Evolutionary conservation across 2,329 filamentous ascomycete genomes (phyloP).

Genomic region (Sporothrix brasiliensis): DNA sequence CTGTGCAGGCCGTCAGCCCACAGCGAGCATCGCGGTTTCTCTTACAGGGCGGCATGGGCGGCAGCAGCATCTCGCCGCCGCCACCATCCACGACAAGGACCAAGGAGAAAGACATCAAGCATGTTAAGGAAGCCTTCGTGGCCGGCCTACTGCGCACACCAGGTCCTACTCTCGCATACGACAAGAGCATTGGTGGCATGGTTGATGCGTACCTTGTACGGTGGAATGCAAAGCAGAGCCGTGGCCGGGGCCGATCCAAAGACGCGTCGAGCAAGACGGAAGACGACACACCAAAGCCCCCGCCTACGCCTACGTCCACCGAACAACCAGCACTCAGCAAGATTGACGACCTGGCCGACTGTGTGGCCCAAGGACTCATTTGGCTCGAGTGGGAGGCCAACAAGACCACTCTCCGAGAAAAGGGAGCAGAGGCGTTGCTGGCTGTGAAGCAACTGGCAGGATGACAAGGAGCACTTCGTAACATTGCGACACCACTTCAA

Average conservation of each 20-base stretch:
- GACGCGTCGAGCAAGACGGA: background rate
- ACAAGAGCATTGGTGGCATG: slow-evolving; percentile 24
- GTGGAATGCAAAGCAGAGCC: slow-evolving; percentile 32
- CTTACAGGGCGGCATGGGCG: slow-evolving; percentile 38
- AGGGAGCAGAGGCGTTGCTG: slow-evolving; percentile 40
- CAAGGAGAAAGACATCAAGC: slow-evolving; percentile 38
- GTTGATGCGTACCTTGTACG: slow-evolving; percentile 32
- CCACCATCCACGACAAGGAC: slow-evolving; percentile 13
- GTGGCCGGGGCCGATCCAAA: background rate
- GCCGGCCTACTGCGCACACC: slow-evolving; percentile 28
- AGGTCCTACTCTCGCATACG: background rate
- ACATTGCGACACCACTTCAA: background rate
- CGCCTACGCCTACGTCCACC: too few species aligned
- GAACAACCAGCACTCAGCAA: slow-evolving; percentile 50
- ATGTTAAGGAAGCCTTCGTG: slow-evolving; percentile 37
- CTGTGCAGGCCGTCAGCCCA: slow-evolving; percentile 56
- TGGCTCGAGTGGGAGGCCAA: slow-evolving; percentile 77
- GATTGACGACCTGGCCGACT: slow-evolving; percentile 80
- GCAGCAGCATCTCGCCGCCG: slow-evolving; percentile 3
- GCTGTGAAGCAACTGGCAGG: background rate
- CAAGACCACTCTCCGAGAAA: slow-evolving; percentile 42
- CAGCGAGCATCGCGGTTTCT: slow-evolving; percentile 57
- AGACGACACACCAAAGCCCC: background rate
- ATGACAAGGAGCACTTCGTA: background rate
- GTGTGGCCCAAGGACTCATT: slow-evolving; percentile 73